These are phyloP conservation scores for Podila clonocystis DNA, from an alignment of 192 early-diverging fungal species.

Conservation along the genomic window DNA sequence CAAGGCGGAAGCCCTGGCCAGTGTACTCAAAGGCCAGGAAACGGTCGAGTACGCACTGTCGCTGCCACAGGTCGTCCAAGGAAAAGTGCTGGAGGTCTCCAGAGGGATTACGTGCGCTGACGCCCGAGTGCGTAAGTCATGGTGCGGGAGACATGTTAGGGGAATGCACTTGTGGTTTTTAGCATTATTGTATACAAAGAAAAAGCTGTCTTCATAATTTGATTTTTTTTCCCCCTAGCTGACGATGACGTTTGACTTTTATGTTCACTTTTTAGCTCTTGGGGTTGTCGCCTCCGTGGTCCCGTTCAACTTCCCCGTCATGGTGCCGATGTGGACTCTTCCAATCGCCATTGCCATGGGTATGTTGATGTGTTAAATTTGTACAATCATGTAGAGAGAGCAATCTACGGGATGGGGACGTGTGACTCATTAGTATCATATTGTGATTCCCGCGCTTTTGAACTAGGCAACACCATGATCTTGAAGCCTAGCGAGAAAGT, in stretches of 20 bases:
- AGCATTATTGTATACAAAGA: not conserved
- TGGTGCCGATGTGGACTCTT: constrained; percentile 88
- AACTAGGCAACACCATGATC: constrained; percentile 71
- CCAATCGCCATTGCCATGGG: constrained; percentile 75
- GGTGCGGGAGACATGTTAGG: too few relatives aligned
- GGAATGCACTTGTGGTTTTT: too few relatives aligned
- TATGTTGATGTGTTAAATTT: not conserved
- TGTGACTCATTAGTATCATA: not conserved
- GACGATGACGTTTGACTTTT: too few relatives aligned
- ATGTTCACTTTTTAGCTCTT: constrained; percentile 50
- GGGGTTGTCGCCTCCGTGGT: constrained; percentile 85
- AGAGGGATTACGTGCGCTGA: constrained; percentile 75
- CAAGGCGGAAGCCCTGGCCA: constrained; percentile 73
- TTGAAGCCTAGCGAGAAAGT: constrained; percentile 88
- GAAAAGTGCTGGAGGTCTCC: constrained; percentile 71
- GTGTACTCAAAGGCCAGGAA: constrained; percentile 81
- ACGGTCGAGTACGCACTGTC: constrained; percentile 82
- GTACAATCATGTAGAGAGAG: not conserved
- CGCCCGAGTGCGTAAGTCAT: constrained; percentile 56
- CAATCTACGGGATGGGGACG: not conserved
- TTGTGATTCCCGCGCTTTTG: not conserved
- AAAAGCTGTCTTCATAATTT: too few relatives aligned
- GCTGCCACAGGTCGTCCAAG: constrained; percentile 70
- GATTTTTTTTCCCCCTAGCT: too few relatives aligned
- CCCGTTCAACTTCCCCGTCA: constrained; percentile 87